Conservation (phyloP, 2,329 filamentous ascomycete species). For the Epichloe scottii region DNA sequence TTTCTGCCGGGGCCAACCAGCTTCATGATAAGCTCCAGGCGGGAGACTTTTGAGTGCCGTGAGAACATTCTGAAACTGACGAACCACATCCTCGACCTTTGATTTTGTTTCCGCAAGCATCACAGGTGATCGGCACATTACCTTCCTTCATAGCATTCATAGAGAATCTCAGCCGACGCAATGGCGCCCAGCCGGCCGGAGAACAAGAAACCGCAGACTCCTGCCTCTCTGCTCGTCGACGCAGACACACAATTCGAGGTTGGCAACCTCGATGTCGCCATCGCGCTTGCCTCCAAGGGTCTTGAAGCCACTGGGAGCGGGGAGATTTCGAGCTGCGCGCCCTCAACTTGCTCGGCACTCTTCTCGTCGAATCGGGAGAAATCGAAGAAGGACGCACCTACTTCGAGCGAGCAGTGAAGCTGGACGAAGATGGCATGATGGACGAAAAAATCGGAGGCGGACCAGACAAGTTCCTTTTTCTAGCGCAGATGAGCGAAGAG, state of each 20-base stretch:
- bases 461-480: slow-evolving; percentile 86
- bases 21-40: neutral
- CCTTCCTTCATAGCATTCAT: neutral
- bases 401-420: slow-evolving; percentile 59
- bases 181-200: slow-evolving; percentile 31
- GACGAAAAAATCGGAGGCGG: slow-evolving; percentile 66
- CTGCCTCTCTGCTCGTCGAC: slow-evolving; percentile 22
- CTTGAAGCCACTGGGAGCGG: slow-evolving; percentile 30
- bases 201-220: slow-evolving; percentile 20
- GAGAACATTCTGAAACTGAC: neutral
- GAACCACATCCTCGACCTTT: neutral
- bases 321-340: slow-evolving; percentile 47
- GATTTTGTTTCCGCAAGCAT: neutral
- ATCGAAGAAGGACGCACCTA: slow-evolving; percentile 58
- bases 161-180: neutral
- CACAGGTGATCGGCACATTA: neutral
- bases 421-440: slow-evolving; percentile 63
- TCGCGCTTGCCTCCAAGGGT: slow-evolving; percentile 28
- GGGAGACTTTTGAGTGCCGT: neutral
- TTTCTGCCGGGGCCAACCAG: neutral
- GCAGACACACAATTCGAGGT: slow-evolving; percentile 30
- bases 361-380: slow-evolving; percentile 72
- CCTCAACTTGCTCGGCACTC: slow-evolving; percentile 67
- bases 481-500: slow-evolving; percentile 75
- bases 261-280: slow-evolving; percentile 29